Conservation (phyloP, 2,329 filamentous ascomycete species). For the Dryadomyces quercivorus region DNA sequence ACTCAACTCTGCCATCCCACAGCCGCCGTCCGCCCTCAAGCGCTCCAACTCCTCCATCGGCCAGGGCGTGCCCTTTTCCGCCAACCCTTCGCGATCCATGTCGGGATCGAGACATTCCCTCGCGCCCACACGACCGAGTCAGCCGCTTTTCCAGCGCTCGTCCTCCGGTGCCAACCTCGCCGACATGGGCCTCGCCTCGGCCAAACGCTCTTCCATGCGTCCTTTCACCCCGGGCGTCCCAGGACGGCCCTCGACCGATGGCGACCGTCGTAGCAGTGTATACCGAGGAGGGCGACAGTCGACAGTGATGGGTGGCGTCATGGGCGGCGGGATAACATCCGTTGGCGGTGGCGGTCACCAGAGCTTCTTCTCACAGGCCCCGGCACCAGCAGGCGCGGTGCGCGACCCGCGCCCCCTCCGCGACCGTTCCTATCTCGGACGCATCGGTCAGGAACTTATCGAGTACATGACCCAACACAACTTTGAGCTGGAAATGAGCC, state of each 20-base stretch:
- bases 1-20: constrained; percentile 73
- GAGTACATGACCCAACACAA: constrained; percentile 90
- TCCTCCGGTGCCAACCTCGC: constrained; percentile 68
- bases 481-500: constrained; percentile 97
- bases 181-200: constrained; percentile 66
- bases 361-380: constrained; percentile 87
- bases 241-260: constrained; percentile 34
- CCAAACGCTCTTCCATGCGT: constrained; percentile 71
- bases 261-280: constrained; percentile 70
- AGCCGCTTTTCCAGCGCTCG: constrained; percentile 75
- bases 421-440: constrained; percentile 66
- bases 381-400: constrained; percentile 68
- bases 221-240: constrained; percentile 49
- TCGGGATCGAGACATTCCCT: constrained; percentile 80
- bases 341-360: constrained; percentile 54
- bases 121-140: constrained; percentile 68
- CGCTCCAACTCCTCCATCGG: constrained; percentile 69
- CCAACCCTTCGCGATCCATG: constrained; percentile 65
- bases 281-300: constrained; percentile 55
- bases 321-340: constrained; percentile 23
- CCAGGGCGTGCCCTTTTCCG: constrained; percentile 47
- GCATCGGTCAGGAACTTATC: constrained; percentile 77
- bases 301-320: constrained; percentile 56
- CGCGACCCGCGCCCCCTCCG: constrained; percentile 77
- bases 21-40: constrained; percentile 89